These are phyloP conservation scores for Penicillium glabrum DNA, from an alignment of 2,329 filamentous ascomycete genomes.

Conservation along the genomic window DNA sequence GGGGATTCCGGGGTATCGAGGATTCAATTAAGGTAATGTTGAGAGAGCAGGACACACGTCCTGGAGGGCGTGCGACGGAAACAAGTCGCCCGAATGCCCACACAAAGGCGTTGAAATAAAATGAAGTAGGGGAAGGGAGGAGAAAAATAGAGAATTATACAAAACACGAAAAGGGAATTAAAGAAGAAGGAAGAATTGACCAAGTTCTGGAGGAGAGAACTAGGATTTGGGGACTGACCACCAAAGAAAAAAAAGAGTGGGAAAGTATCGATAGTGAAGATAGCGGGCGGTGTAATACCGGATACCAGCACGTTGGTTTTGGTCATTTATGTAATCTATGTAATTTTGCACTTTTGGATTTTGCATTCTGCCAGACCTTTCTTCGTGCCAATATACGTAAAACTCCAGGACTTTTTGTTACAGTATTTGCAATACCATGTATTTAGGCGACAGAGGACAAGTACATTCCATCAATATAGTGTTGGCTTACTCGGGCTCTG, in stretches of 20 bases:
- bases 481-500: neutral
- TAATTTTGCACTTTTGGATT: neutral
- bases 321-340: neutral
- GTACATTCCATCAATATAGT: too few relatives aligned
- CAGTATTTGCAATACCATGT: neutral
- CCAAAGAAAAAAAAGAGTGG: constrained; percentile 26
- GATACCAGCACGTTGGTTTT: neutral
- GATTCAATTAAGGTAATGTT: constrained; percentile 12
- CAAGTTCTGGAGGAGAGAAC: constrained; percentile 7
- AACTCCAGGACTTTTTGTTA: neutral
- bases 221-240: neutral
- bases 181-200: constrained; percentile 9
- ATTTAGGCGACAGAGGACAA: too few relatives aligned
- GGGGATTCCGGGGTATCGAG: constrained; percentile 19
- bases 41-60: constrained; percentile 16
- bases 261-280: constrained; percentile 18
- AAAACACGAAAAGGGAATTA: constrained; percentile 14
- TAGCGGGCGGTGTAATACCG: constrained; percentile 1
- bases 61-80: constrained; percentile 16
- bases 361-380: neutral
- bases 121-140: constrained; percentile 1
- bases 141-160: constrained; percentile 8
- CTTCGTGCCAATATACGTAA: neutral
- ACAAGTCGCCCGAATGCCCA: constrained; percentile 13
- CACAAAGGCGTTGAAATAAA: constrained; percentile 1